A percentile compares a stretch with the other conserved stretches of the same genome.
Conservation (phyloP, 495 filamentous ascomycete species). For the Xylaria intraflava region DNA sequence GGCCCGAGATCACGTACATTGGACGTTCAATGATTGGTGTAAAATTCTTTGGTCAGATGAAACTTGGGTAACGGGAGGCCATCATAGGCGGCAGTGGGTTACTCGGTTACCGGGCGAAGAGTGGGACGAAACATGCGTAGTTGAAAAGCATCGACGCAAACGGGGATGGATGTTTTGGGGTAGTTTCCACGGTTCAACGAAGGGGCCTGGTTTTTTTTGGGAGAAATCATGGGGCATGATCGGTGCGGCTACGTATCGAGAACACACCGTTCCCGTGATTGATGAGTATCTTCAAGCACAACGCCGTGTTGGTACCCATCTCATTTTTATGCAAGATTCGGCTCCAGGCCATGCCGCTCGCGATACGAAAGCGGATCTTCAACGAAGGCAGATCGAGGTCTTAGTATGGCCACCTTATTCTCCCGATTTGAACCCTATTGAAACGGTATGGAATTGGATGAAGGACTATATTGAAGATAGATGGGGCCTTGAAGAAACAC, state of each 20-base stretch:
- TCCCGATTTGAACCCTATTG: neutral
- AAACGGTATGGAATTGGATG: neutral
- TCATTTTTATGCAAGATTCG: neutral
- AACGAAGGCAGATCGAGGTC: neutral
- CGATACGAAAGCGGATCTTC: neutral
- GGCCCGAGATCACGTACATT: too few species aligned
- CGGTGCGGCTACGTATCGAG: neutral
- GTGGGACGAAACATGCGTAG: conserved; percentile 17
- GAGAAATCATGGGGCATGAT: neutral
- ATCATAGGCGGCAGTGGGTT: too few species aligned
- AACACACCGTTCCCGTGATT: neutral
- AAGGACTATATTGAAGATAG: neutral
- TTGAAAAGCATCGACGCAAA: conserved; percentile 12
- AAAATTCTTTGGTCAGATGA: too few species aligned
- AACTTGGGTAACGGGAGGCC: too few species aligned
- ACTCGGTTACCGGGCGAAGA: conserved; percentile 16
- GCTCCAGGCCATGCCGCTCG: neutral
- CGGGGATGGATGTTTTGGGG: neutral
- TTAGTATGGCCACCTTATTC: neutral
- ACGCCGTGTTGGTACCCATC: neutral
- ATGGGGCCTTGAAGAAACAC: neutral
- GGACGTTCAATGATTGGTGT: too few species aligned
- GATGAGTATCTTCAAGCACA: neutral
- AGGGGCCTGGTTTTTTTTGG: neutral
- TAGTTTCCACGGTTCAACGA: neutral